Evolutionary conservation across 306 rosid genomes (phyloP), one percentile per base, ranked within the genome.

Genomic region (Dalbergia cultrata): DNA sequence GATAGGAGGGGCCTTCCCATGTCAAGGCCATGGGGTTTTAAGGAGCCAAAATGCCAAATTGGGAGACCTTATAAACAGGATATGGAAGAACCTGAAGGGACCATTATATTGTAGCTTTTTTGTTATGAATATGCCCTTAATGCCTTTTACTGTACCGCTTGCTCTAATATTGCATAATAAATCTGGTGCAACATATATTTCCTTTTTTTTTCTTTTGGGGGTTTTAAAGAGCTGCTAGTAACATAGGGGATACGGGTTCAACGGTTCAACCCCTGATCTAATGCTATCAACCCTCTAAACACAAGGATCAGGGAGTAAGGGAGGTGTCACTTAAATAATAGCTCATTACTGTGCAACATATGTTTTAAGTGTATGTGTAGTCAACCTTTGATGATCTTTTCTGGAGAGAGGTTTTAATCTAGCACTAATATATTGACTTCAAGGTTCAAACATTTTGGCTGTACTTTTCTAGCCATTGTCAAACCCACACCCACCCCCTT

Each of bases 371-470:
- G 26, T 13, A 19, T 13, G 4, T 19, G 14, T 18, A 0, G 45
- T 41, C 37, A 6, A 67, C 19, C 47, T 22, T 56, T 22, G 60
- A 68, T 64, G 9, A 60, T 17, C 57, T 37, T 52, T 82, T 54
- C 70, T 77, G 31, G 37, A 53, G 1, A 70, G 5, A 2, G 13
- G 50, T 13, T 47, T 39, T 13, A 73, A 67, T 67, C 34, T 58
- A 72, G 67, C 19, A 9, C 50, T 8, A 8, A 3, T 44, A 57
- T 43, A 26, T 31, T 63, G 80, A 77, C 80, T 77, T 82, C 65
- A 76, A 66, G 72, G 49, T 77, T 82, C 65, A 76, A 66, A 78
- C 58, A 6, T 64, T 64, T 83, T 52, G 71, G 77, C 59, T 72
- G 43, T 37, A 7, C 9, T 70, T 82, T 76, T 70, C n/a, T n/a